A percentile compares a stretch with the other conserved stretches of the same genome.
Evolutionary conservation across 139 green algal species (phyloP).

Genomic region (Tetradesmus obliquus): DNA sequence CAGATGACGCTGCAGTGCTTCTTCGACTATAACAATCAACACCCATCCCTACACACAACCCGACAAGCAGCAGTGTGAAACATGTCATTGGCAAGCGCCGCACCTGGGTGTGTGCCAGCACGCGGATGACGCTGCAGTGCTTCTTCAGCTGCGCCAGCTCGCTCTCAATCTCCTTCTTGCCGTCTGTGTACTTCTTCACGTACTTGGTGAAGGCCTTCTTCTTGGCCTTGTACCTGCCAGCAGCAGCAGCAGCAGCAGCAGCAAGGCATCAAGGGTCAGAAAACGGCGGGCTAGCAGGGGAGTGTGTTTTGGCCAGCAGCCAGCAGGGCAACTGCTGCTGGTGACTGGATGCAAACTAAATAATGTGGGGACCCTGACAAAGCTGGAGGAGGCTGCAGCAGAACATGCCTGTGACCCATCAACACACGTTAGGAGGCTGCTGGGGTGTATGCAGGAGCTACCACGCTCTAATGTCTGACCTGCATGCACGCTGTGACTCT

Average conservation of each 20-base stretch:
- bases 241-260: neutral
- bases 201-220: conserved; percentile 99
- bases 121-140: conserved; percentile 90
- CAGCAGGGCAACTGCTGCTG: neutral
- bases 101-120: conserved; percentile 97
- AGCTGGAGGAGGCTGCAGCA: too few species aligned
- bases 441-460: too few species aligned
- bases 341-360: neutral
- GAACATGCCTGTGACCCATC: too few species aligned
- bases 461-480: too few species aligned
- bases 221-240: conserved; percentile 92
- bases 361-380: too few species aligned
- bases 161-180: conserved; percentile 90
- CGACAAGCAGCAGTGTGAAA: too few species aligned
- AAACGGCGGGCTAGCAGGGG: neutral
- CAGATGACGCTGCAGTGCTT: conserved; percentile 93
- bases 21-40: conserved; percentile 87
- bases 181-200: conserved; percentile 95
- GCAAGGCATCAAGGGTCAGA: neutral
- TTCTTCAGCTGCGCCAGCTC: conserved; percentile 97
- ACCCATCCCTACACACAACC: neutral
- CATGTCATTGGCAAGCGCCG: neutral
- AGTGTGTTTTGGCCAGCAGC: neutral
- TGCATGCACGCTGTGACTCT: too few species aligned
- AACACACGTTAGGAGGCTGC: too few species aligned